phyloP scores from a whole-genome alignment of 2,329 filamentous ascomycete species.

The Lasiodiplodia theobromae region DNA sequence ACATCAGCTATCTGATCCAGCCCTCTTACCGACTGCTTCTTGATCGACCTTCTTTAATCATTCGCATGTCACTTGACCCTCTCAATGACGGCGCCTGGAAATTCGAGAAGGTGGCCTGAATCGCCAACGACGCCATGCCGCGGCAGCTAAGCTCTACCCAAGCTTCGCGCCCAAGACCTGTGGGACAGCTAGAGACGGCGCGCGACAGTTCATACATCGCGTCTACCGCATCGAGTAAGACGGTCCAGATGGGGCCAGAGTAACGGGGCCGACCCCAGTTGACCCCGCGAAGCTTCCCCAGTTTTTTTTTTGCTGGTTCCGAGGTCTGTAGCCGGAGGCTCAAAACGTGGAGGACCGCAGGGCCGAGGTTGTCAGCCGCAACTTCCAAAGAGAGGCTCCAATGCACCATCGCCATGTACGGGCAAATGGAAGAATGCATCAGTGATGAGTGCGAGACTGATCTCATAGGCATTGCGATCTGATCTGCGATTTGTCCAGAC shows the following conservation, averaged over 20 bases:
- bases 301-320: slow-evolving; percentile 3
- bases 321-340: not conserved
- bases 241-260: not conserved
- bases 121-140: slow-evolving; percentile 6
- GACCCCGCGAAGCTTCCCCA: slow-evolving; percentile 1
- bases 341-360: not conserved
- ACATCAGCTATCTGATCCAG: not conserved
- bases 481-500: not conserved
- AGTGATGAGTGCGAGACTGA: not conserved
- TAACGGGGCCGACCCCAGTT: not conserved
- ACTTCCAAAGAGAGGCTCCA: not conserved
- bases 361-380: not conserved
- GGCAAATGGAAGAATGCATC: slow-evolving; percentile 12
- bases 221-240: not conserved
- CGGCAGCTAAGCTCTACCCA: slow-evolving; percentile 15
- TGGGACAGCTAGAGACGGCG: not conserved
- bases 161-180: slow-evolving; percentile 11
- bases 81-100: not conserved
- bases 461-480: not conserved
- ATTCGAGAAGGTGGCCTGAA: not conserved
- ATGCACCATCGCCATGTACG: not conserved
- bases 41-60: not conserved
- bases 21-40: not conserved
- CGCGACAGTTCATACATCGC: not conserved
- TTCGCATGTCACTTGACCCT: not conserved